Evolutionary conservation across 345 rosid species (phyloP).

Genomic region (Salix koriyanagi): DNA sequence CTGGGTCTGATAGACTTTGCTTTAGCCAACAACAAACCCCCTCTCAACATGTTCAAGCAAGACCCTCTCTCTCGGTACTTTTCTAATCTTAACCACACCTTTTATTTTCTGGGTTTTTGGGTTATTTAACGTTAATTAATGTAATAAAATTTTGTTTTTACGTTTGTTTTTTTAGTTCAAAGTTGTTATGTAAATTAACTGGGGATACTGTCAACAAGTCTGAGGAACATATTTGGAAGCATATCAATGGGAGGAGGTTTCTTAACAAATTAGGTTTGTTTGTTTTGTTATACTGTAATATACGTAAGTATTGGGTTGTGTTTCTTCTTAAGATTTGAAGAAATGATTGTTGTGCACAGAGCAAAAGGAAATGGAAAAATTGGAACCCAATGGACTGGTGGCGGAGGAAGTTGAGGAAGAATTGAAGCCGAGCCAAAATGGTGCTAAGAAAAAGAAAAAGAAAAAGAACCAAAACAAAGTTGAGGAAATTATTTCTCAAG

Average conservation of each 20-base stretch:
- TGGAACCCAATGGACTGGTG: slow-evolving; percentile 18
- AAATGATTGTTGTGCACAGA: slow-evolving; percentile 41
- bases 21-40: slow-evolving; percentile 54
- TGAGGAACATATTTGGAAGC: slow-evolving; percentile 94
- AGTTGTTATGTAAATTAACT: slow-evolving; percentile 78
- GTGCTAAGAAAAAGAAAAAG: slow-evolving; percentile 26
- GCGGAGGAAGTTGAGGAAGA: slow-evolving; percentile 24
- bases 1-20: slow-evolving; percentile 79
- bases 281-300: not conserved
- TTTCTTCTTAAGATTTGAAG: not conserved
- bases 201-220: slow-evolving; percentile 81
- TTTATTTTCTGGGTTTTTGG: not conserved
- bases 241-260: slow-evolving; percentile 73
- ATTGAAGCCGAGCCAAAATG: slow-evolving; percentile 16
- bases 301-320: not conserved
- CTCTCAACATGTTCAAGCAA: slow-evolving; percentile 81
- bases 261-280: slow-evolving; percentile 68
- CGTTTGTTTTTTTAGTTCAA: slow-evolving; percentile 48
- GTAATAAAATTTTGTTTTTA: not conserved
- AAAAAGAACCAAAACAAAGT: slow-evolving; percentile 30
- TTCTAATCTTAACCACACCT: not conserved
- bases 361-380: slow-evolving; percentile 50
- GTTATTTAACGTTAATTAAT: not conserved
- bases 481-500: slow-evolving; percentile 43
- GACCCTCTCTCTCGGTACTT: slow-evolving; percentile 60